Evolutionary conservation across 2,329 filamentous ascomycete genomes (phyloP).

Genomic region (Colletotrichum sublineola): DNA sequence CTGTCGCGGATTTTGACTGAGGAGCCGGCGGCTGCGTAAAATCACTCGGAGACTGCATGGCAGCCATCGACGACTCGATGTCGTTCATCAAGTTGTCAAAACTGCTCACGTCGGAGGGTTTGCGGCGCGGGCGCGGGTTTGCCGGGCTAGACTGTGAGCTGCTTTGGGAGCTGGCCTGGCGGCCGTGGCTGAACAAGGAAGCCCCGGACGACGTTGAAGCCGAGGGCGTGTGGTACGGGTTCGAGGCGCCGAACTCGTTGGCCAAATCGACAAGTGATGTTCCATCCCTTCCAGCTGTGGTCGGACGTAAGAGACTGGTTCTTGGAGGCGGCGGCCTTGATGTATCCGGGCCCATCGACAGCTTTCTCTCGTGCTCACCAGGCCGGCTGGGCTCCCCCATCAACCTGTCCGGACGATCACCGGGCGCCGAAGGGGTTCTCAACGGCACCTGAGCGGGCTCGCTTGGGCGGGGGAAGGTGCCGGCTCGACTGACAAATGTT

Average conservation of each 20-base stretch:
- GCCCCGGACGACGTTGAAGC: conserved; percentile 75
- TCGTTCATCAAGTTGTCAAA: conserved; percentile 69
- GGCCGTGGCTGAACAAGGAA: conserved; percentile 70
- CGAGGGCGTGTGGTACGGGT: conserved; percentile 74
- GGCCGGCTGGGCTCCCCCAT: conserved; percentile 46
- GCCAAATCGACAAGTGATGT: conserved; percentile 67
- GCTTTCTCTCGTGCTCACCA: conserved; percentile 50
- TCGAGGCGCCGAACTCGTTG: conserved; percentile 71
- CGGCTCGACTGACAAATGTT: conserved; percentile 60
- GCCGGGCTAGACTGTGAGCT: conserved; percentile 71
- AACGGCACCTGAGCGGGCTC: conserved; percentile 54
- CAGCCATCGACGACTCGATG: conserved; percentile 65
- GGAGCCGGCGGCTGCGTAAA: conserved; percentile 43
- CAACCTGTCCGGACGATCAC: conserved; percentile 55
- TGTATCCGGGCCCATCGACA: conserved; percentile 63
- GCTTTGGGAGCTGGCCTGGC: conserved; percentile 71
- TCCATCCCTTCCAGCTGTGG: conserved; percentile 54
- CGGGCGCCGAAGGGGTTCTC: conserved; percentile 64
- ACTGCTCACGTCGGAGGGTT: conserved; percentile 59
- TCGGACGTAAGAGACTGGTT: conserved; percentile 61
- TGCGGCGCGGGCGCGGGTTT: conserved; percentile 53
- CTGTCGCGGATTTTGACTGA: conserved; percentile 43
- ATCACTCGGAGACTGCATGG: conserved; percentile 51
- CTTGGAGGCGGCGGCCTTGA: conserved; percentile 67
- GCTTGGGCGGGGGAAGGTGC: conserved; percentile 64